Percentiles rank a stretch among this genome's conserved stretches.
Conservation (phyloP, 192 early-diverging fungal species). For the Spinellus fusiger region DNA sequence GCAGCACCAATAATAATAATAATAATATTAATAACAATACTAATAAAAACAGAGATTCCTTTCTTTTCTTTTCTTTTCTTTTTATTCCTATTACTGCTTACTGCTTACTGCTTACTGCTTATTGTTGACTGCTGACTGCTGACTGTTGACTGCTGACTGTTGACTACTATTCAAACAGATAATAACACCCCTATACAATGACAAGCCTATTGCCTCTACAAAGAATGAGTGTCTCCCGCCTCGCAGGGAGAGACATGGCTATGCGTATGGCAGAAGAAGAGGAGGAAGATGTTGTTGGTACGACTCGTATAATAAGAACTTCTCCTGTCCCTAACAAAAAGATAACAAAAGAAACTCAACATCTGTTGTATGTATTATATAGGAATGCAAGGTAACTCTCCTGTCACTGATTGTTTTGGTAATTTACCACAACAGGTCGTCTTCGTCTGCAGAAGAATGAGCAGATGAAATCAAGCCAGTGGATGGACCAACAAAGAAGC, state of each 20-base stretch:
- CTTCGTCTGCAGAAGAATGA: constrained; percentile 40
- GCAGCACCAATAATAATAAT: too few relatives aligned
- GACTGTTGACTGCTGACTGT: too few relatives aligned
- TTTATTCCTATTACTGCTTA: too few relatives aligned
- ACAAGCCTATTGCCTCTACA: not conserved
- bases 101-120: too few relatives aligned
- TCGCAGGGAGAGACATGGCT: not conserved
- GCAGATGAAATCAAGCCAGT: constrained; percentile 41
- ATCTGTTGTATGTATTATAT: not conserved
- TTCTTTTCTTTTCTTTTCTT: too few relatives aligned
- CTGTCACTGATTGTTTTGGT: too few relatives aligned
- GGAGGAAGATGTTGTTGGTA: constrained; percentile 37
- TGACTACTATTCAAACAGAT: too few relatives aligned
- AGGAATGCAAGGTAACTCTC: constrained; percentile 9
- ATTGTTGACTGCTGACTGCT: too few relatives aligned
- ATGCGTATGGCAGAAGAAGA: constrained; percentile 29
- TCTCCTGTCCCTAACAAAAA: not conserved
- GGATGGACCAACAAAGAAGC: constrained; percentile 87
- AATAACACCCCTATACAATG: not conserved
- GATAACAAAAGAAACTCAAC: not conserved
- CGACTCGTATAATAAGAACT: not conserved
- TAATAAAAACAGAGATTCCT: too few relatives aligned
- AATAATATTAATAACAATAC: too few relatives aligned
- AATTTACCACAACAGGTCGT: constrained; percentile 20
- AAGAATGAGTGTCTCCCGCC: not conserved